Conservation (phyloP, 129 eudicot species). For the Rutidosis leptorrhynchoides region DNA sequence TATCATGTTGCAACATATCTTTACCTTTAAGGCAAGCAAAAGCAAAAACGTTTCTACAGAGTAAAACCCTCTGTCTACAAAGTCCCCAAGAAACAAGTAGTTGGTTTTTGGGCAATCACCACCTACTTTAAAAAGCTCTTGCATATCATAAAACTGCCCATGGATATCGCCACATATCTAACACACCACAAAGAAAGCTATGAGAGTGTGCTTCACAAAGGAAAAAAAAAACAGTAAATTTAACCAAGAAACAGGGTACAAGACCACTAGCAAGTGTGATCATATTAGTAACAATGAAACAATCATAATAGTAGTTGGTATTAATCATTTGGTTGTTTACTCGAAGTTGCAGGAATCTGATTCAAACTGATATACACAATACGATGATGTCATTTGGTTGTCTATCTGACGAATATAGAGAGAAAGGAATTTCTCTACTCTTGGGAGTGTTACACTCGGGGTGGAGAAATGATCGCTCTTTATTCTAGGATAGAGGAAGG, state of each 20-base stretch:
- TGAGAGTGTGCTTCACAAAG: constrained; percentile 6
- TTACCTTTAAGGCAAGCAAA: constrained; percentile 88
- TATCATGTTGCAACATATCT: constrained; percentile 1
- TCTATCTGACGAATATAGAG: no score
- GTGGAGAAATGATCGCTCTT: no score
- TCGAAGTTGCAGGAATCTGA: not conserved
- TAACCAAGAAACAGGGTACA: constrained; percentile 1
- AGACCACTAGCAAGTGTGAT: constrained; percentile 6
- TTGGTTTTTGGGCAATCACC: constrained; percentile 96
- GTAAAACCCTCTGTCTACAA: constrained; percentile 94
- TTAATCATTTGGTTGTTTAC: not conserved
- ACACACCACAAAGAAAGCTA: constrained; percentile 14
- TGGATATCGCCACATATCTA: constrained; percentile 97
- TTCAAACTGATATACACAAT: not conserved
- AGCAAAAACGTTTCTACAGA: constrained; percentile 94
- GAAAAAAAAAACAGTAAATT: not conserved
- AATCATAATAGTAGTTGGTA: not conserved
- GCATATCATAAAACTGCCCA: constrained; percentile 94
- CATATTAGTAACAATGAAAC: not conserved
- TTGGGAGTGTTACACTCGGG: no score
- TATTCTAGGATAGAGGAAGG: no score
- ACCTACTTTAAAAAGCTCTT: constrained; percentile 92
- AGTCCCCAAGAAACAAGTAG: constrained; percentile 96
- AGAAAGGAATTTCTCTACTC: no score
- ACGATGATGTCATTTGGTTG: not conserved